Percentiles rank a stretch among this genome's conserved stretches.
Evolutionary conservation across 805 yeast species (phyloP).

Genomic region (Kazachstania kunashirensis): DNA sequence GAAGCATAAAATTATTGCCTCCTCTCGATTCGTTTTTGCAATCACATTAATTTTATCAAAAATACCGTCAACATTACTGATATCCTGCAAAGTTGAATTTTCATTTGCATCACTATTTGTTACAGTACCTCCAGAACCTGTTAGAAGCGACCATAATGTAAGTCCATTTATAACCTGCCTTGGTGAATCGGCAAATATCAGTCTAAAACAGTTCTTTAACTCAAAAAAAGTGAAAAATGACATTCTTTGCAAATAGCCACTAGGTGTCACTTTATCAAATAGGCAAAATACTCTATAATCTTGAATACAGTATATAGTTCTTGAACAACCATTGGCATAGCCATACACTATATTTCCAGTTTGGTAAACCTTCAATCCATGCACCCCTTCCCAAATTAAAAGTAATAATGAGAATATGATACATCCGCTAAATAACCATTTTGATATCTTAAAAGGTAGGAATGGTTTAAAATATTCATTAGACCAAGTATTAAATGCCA

Average conservation of each 20-base stretch:
- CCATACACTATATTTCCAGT: slow-evolving; percentile 59
- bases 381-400: slow-evolving; percentile 44
- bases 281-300: slow-evolving; percentile 64
- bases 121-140: slow-evolving; percentile 11
- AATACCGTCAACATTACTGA: slow-evolving; percentile 22
- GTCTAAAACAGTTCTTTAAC: slow-evolving; percentile 49
- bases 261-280: slow-evolving; percentile 59
- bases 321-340: slow-evolving; percentile 58
- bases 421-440: slow-evolving; percentile 74
- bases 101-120: neutral
- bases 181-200: slow-evolving; percentile 74
- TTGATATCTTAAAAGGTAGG: slow-evolving; percentile 41
- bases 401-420: slow-evolving; percentile 60
- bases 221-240: slow-evolving; percentile 58
- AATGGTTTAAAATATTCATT: slow-evolving; percentile 40
- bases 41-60: slow-evolving; percentile 42
- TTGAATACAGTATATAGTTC: slow-evolving; percentile 44
- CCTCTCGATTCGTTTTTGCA: slow-evolving; percentile 50
- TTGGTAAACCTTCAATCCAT: slow-evolving; percentile 48
- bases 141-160: slow-evolving; percentile 48
- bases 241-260: slow-evolving; percentile 53
- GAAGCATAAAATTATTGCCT: slow-evolving; percentile 63
- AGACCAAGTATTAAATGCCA: slow-evolving; percentile 67
- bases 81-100: slow-evolving; percentile 18
- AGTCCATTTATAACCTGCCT: slow-evolving; percentile 77